Base-by-base conservation (phyloP, 192 early-diverging fungal genomes). In the Tieghemiomyces parasiticus region DNA sequence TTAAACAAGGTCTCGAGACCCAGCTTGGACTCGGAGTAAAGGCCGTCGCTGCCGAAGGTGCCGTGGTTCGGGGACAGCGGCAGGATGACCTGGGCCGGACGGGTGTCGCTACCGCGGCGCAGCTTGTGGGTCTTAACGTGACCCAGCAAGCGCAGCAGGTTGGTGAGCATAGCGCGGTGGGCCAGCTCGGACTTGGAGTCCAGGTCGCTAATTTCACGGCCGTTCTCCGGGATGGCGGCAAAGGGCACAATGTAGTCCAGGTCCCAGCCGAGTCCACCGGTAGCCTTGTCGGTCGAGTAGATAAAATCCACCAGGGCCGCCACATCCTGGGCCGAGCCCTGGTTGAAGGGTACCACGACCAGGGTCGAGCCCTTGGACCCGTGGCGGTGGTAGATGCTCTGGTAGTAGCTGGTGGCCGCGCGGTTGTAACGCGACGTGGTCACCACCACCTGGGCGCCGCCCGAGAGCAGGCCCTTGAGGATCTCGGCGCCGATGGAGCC, bases 11-110 rank as follows among this genome's bases (percentile, higher is more conserved):
- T 91, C 73, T 97, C 93, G 32, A 97, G 79, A 25, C 80, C 85
- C 65, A 95, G 81, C 81, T 97, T 97, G 60, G 91, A 88, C 68
- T 97, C 93, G 58, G 82, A 78, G 71, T 97, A 97, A 16, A 93
- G 80, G 68, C 93, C 93, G 62, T 97, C 88, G 53, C 70, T 73
- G 60, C 93, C 93, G 65, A 97, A 97, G 3, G 86, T 87, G 53
- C 92, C 93, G 71, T 97, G 93, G 80, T 97, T 97, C 54, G 93
- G 93, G 59, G 93, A 97, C 54, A 95, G 67, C 10, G 93, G 93
- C 33, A 97, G 70, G 19, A 97, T 74, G 28, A 88, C 87, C 48
- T 85, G 82, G 24, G 93, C 88, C 46, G 92, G 89, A 56, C 90
- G 88, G 54, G 89, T 92, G 62, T 89, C 83, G 61, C 78, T 82